A percentile compares a stretch with the other conserved stretches of the same genome.
These are phyloP conservation scores for Quercus agrifolia DNA, from an alignment of 306 rosid species.

Conservation along the genomic window DNA sequence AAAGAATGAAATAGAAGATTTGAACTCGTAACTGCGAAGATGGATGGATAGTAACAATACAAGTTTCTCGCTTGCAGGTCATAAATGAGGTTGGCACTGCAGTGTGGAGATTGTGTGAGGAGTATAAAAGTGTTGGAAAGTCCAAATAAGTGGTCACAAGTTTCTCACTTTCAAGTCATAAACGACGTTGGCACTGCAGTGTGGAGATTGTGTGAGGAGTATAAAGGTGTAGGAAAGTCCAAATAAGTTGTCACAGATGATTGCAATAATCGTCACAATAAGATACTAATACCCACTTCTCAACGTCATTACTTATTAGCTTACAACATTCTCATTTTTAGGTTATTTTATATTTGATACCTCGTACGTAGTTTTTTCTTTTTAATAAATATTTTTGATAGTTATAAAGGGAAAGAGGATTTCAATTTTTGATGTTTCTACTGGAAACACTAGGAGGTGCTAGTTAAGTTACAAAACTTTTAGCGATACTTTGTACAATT, in stretches of 20 bases:
- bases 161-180: neutral
- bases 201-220: conserved; percentile 28
- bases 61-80: neutral
- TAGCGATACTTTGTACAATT: no score
- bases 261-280: neutral
- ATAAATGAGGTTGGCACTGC: neutral
- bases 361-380: neutral
- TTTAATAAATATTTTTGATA: no score
- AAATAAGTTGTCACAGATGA: conserved; percentile 17
- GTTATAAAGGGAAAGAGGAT: no score
- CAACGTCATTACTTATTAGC: neutral
- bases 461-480: no score
- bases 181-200: neutral
- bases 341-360: neutral
- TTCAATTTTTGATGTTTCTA: no score
- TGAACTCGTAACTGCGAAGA: fast-evolving
- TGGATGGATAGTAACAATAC: no score
- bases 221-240: neutral
- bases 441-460: no score
- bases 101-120: conserved; percentile 31
- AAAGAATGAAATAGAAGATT: no score
- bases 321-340: neutral
- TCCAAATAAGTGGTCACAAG: conserved; percentile 9
- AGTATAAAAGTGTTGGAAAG: neutral
- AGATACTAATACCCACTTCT: conserved; percentile 15